These are phyloP conservation scores for Pseudisothecium myosuroides DNA, from an alignment of 225 moss, liverwort and hornwort species.

Conservation along the genomic window DNA sequence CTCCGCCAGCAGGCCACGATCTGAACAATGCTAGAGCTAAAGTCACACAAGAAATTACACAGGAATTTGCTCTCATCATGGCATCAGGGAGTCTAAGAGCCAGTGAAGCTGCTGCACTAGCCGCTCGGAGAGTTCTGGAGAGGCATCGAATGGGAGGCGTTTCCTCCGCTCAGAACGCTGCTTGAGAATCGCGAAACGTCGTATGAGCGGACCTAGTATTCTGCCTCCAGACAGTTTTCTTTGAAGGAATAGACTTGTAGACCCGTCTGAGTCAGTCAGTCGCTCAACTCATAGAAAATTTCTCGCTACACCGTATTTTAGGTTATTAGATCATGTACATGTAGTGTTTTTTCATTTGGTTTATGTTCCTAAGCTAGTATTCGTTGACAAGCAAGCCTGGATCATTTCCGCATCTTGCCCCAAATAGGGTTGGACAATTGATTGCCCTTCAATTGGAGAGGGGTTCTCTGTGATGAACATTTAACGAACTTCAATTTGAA, in stretches of 20 bases:
- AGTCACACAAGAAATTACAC: conserved; percentile 87
- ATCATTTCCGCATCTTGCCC: not conserved
- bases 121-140: conserved; percentile 76
- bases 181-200: not conserved
- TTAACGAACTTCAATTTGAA: not conserved
- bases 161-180: conserved; percentile 20
- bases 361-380: not conserved
- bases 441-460: conserved; percentile 46
- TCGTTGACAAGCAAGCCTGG: not conserved
- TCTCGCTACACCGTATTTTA: not conserved
- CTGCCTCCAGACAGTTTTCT: not conserved
- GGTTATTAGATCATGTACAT: conserved; percentile 2
- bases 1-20: conserved; percentile 21
- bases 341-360: not conserved
- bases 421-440: conserved; percentile 2
- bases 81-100: conserved; percentile 83
- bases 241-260: not conserved
- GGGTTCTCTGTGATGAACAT: conserved; percentile 8
- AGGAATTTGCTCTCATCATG: conserved; percentile 85
- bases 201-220: not conserved
- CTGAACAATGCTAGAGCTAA: conserved; percentile 63
- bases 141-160: conserved; percentile 53
- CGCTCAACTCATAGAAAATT: not conserved
- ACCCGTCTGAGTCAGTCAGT: not conserved
- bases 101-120: conserved; percentile 92